These are phyloP conservation scores for Sphaerulina populicola DNA, from an alignment of 2,329 filamentous ascomycete species.

Conservation along the genomic window DNA sequence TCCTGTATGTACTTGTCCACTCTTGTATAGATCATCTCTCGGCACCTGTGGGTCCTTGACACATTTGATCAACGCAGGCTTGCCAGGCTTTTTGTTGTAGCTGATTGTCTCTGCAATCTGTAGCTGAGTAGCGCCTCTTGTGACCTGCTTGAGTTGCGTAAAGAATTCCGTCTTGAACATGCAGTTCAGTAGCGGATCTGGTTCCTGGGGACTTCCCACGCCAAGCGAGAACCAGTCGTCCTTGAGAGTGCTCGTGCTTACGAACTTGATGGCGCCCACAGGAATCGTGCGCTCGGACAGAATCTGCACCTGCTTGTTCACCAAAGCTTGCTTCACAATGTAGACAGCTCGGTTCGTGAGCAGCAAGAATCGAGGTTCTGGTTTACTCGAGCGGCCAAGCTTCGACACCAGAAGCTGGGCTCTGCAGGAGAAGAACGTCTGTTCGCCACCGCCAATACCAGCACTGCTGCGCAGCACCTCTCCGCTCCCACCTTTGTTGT, in stretches of 20 bases:
- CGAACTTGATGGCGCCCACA: slow-evolving; percentile 78
- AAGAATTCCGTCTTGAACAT: slow-evolving; percentile 96
- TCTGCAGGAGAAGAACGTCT: slow-evolving; percentile 79
- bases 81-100: slow-evolving; percentile 96
- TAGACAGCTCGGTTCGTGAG: slow-evolving; percentile 77
- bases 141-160: slow-evolving; percentile 73
- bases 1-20: slow-evolving; percentile 77
- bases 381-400: slow-evolving; percentile 91
- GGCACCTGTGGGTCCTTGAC: slow-evolving; percentile 72
- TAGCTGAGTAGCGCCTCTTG: slow-evolving; percentile 71
- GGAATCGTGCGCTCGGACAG: slow-evolving; percentile 72
- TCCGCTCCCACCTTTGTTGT: slow-evolving; percentile 69
- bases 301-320: slow-evolving; percentile 75
- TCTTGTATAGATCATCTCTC: slow-evolving; percentile 83
- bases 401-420: slow-evolving; percentile 87
- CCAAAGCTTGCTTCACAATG: slow-evolving; percentile 73
- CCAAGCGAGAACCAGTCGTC: slow-evolving; percentile 97
- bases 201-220: slow-evolving; percentile 78
- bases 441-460: slow-evolving; percentile 60
- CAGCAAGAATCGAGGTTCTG: slow-evolving; percentile 74
- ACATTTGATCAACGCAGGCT: slow-evolving; percentile 80
- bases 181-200: slow-evolving; percentile 89
- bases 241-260: slow-evolving; percentile 69
- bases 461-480: slow-evolving; percentile 70
- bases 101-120: slow-evolving; percentile 79